Conservation (phyloP, 306 rosid genomes). For the Ormosia emarginata region DNA sequence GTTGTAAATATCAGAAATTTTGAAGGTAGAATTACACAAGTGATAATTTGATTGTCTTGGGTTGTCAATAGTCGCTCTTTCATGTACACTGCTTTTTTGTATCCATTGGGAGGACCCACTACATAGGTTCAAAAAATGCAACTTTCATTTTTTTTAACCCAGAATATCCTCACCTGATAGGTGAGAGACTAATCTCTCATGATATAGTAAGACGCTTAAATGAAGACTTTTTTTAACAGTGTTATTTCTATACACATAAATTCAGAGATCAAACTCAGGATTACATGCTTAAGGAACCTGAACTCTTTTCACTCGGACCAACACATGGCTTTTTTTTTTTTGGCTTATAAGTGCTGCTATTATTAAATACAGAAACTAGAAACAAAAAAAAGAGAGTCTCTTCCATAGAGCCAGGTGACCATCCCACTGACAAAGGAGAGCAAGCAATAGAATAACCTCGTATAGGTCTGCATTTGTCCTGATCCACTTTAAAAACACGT, state of each 20-base stretch:
- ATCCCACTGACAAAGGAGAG: not conserved
- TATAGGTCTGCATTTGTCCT: not conserved
- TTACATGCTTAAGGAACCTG: too few relatives aligned
- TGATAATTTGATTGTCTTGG: constrained; percentile 9
- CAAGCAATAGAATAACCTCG: not conserved
- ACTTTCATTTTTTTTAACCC: not conserved
- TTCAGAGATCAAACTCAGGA: too few relatives aligned
- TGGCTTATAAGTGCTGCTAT: not conserved
- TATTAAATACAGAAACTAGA: not conserved
- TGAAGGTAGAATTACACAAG: constrained; percentile 27
- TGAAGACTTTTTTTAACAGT: too few relatives aligned
- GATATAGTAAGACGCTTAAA: too few relatives aligned
- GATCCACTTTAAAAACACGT: not conserved
- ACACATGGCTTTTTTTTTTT: not conserved
- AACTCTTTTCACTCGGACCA: too few relatives aligned
- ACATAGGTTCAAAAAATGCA: not conserved
- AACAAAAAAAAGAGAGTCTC: not conserved
- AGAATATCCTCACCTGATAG: too few relatives aligned
- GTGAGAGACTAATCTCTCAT: too few relatives aligned
- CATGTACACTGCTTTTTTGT: not conserved
- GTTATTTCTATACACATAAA: too few relatives aligned
- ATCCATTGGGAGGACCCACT: not conserved
- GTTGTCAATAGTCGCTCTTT: not conserved
- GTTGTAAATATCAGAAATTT: constrained; percentile 42
- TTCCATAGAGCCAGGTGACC: not conserved